Percentiles rank a stretch among this genome's conserved stretches.
These are phyloP conservation scores for Mangifera indica DNA, from an alignment of 345 rosid genomes.

Conservation along the genomic window DNA sequence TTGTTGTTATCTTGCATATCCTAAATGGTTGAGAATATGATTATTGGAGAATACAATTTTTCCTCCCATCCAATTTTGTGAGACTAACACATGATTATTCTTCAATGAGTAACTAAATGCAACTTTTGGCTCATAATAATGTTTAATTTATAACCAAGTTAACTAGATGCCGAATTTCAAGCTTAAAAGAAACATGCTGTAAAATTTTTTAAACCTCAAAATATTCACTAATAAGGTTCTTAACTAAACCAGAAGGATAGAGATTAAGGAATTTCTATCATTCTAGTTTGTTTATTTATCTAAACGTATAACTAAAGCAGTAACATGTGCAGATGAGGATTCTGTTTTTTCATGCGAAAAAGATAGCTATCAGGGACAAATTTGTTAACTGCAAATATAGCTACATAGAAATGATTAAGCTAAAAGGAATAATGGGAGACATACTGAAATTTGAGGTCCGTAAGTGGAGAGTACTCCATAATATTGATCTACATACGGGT, in stretches of 20 bases:
- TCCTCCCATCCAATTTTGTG: too few species aligned
- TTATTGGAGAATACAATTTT: background rate
- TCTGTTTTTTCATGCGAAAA: background rate
- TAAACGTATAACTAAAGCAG: background rate
- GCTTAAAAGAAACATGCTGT: background rate
- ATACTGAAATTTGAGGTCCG: constrained; percentile 61
- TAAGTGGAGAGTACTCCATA: constrained; percentile 73
- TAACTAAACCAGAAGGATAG: background rate
- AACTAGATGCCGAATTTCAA: background rate
- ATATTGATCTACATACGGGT: constrained; percentile 61
- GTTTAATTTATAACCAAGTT: background rate
- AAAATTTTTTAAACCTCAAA: background rate
- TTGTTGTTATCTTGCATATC: background rate
- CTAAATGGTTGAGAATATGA: background rate
- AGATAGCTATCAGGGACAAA: too few species aligned
- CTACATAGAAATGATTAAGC: background rate
- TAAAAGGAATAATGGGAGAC: constrained; percentile 23
- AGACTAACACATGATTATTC: background rate
- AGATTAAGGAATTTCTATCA: background rate
- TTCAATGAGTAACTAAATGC: background rate
- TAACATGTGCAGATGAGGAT: background rate
- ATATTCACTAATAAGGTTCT: background rate
- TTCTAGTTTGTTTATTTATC: background rate
- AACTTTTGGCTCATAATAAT: background rate
- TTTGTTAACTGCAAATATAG: background rate